Conservation (phyloP, 2,329 filamentous ascomycete species). For the Biscogniauxia marginata region DNA sequence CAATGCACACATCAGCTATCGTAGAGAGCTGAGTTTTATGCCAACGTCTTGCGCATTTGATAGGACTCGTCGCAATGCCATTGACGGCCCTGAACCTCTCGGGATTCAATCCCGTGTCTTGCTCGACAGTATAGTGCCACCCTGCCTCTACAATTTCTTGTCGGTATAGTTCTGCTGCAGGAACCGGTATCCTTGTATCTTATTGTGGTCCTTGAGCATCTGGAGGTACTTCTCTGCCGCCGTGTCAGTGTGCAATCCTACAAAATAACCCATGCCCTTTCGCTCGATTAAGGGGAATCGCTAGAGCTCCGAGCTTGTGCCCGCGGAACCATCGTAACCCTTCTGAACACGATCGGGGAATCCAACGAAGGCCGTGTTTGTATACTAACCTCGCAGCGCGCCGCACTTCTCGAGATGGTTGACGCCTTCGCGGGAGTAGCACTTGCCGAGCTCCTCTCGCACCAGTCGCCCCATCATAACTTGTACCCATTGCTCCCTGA, state of each 20-base stretch:
- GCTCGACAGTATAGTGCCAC: not conserved
- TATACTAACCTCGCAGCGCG: slow-evolving; percentile 69
- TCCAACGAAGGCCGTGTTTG: not conserved
- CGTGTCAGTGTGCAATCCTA: slow-evolving; percentile 13
- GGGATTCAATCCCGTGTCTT: not conserved
- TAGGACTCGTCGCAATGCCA: slow-evolving; percentile 2
- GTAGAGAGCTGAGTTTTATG: slow-evolving; percentile 5
- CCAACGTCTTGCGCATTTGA: slow-evolving; percentile 3
- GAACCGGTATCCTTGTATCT: slow-evolving; percentile 77
- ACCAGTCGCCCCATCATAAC: slow-evolving; percentile 87
- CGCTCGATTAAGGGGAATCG: too few species aligned
- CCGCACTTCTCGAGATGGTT: slow-evolving; percentile 90
- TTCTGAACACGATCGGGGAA: slow-evolving; percentile 1
- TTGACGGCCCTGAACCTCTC: slow-evolving; percentile 1
- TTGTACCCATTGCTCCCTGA: slow-evolving; percentile 85
- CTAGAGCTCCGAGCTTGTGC: too few species aligned
- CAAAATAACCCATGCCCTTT: not conserved
- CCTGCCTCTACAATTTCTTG: slow-evolving; percentile 17
- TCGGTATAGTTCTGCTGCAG: slow-evolving; percentile 72
- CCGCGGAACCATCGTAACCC: too few species aligned
- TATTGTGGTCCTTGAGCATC: slow-evolving; percentile 71
- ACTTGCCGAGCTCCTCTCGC: slow-evolving; percentile 80
- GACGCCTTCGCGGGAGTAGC: slow-evolving; percentile 79
- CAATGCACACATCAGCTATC: not conserved
- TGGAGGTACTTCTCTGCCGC: slow-evolving; percentile 63